Conservation (phyloP, 2,329 filamentous ascomycete genomes). For the Verruconis gallopava region DNA sequence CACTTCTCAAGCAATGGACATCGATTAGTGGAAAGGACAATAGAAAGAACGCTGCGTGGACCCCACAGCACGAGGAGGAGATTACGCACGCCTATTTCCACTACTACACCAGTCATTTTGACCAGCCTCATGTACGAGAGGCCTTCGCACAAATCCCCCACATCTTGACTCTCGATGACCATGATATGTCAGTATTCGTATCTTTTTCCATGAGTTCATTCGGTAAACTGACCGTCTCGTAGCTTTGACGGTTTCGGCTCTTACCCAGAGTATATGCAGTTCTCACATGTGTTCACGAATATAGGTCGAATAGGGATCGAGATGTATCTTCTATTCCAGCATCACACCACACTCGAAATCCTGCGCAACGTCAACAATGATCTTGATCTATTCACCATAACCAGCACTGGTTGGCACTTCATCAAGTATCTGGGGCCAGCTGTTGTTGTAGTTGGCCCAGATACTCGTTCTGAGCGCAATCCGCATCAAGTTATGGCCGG, state of each 20-base stretch:
- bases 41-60: conserved; percentile 82
- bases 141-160: conserved; percentile 97
- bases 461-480: conserved; percentile 84
- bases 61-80: conserved; percentile 87
- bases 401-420: conserved; percentile 97
- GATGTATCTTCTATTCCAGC: conserved; percentile 97
- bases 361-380: conserved; percentile 81
- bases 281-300: conserved; percentile 95
- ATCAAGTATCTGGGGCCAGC: conserved; percentile 91
- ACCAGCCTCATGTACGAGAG: conserved; percentile 86
- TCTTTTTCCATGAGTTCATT: not conserved
- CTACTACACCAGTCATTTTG: conserved; percentile 97
- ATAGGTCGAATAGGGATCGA: conserved; percentile 90
- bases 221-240: too few species aligned
- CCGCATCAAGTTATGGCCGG: conserved; percentile 88
- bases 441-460: conserved; percentile 77
- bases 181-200: conserved; percentile 94
- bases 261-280: conserved; percentile 97
- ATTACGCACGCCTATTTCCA: conserved; percentile 95
- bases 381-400: conserved; percentile 87
- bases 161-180: conserved; percentile 83
- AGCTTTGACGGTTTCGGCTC: conserved; percentile 96
- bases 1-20: conserved; percentile 88
- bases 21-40: conserved; percentile 87
- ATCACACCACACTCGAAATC: conserved; percentile 90